Conservation (phyloP, 441 rosid genomes). For the Syzygium malaccense region DNA sequence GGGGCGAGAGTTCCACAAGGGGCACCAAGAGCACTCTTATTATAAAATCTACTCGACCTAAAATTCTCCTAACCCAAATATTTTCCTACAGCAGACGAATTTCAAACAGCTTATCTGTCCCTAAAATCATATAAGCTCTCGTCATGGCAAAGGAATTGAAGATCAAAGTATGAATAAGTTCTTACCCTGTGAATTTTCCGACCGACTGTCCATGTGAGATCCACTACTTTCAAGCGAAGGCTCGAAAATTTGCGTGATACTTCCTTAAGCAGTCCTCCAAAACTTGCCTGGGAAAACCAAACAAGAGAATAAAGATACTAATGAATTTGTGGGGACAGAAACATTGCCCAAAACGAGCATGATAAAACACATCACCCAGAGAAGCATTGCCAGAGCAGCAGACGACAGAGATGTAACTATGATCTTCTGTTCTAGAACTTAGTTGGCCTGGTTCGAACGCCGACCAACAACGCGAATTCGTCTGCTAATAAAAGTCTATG, state of each 20-base stretch:
- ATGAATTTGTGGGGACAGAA: neutral
- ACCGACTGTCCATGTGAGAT: neutral
- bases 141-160: neutral
- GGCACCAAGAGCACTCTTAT: neutral
- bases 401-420: neutral
- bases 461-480: neutral
- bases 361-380: neutral
- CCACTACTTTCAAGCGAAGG: neutral
- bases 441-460: neutral
- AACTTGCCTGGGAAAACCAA: neutral
- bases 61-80: neutral
- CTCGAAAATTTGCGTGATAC: neutral
- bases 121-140: neutral
- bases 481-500: neutral
- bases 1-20: neutral
- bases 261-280: neutral
- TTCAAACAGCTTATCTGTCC: neutral
- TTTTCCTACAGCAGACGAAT: neutral
- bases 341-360: neutral
- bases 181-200: neutral
- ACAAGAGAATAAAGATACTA: neutral
- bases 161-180: neutral
- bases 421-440: too few relatives aligned
- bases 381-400: neutral
- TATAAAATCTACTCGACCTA: neutral